These are phyloP conservation scores for Luffa aegyptiaca DNA, from an alignment of 306 rosid genomes.

Conservation along the genomic window DNA sequence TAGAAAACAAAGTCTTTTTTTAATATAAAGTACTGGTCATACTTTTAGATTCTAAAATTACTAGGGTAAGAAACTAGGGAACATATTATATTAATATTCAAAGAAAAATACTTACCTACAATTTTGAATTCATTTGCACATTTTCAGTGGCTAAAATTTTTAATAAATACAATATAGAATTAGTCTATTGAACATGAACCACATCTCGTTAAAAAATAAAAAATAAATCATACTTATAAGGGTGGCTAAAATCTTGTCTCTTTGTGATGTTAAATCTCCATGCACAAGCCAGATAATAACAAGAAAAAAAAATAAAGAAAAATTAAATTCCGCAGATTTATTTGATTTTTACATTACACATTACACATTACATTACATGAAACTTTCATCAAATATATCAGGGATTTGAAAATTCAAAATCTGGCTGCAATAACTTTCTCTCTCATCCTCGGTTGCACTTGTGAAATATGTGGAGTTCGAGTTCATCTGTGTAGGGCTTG, in stretches of 20 bases:
- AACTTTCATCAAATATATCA: slow-evolving; percentile 32
- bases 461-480: slow-evolving; percentile 51
- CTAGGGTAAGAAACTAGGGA: neutral
- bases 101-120: neutral
- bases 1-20: neutral
- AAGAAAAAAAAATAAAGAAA: neutral
- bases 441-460: slow-evolving; percentile 64
- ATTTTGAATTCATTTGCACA: neutral
- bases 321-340: neutral
- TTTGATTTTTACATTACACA: slow-evolving; percentile 3
- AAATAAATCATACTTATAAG: neutral
- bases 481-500: slow-evolving; percentile 59
- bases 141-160: neutral
- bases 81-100: neutral
- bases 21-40: neutral
- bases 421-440: slow-evolving; percentile 61
- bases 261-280: neutral
- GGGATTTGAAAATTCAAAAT: slow-evolving; percentile 58
- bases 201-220: too few species aligned
- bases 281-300: neutral
- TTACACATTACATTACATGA: slow-evolving; percentile 30
- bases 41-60: neutral
- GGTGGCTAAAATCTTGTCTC: neutral
- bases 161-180: too few species aligned
- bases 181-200: too few species aligned